A percentile compares a stretch with the other conserved stretches of the same genome.
Evolutionary conservation across 345 rosid species (phyloP).

Genomic region (Heritiera littoralis): DNA sequence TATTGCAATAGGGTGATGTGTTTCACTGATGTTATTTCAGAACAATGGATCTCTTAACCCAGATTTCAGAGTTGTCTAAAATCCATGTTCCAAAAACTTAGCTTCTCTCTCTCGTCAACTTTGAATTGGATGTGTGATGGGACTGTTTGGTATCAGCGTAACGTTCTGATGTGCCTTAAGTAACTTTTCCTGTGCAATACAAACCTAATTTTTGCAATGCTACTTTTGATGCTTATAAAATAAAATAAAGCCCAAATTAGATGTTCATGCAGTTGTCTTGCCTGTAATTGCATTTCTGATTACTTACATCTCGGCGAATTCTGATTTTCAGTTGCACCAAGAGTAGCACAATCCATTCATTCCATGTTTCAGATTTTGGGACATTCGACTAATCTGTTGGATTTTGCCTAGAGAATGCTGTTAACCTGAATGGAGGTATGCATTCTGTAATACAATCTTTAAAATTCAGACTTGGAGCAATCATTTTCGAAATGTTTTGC

Average conservation of each 20-base stretch:
- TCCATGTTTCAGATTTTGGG: constrained; percentile 35
- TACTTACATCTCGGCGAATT: constrained; percentile 23
- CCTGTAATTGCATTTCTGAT: too few relatives aligned
- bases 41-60: constrained; percentile 4
- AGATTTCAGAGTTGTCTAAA: neutral
- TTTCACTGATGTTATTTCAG: neutral
- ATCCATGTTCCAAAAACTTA: neutral
- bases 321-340: constrained; percentile 35
- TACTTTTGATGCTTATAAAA: too few relatives aligned
- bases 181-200: too few relatives aligned
- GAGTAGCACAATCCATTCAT: constrained; percentile 28
- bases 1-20: neutral
- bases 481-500: neutral
- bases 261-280: too few relatives aligned
- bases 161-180: too few relatives aligned
- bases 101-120: too few relatives aligned
- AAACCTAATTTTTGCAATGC: too few relatives aligned
- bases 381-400: constrained; percentile 34
- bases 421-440: constrained; percentile 31
- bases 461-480: neutral
- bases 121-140: too few relatives aligned
- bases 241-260: too few relatives aligned
- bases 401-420: too few relatives aligned
- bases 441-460: constrained; percentile 9
- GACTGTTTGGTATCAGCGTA: too few relatives aligned